Evolutionary conservation across 139 green algal species (phyloP).

Genomic region (Ostreobium quekettii): DNA sequence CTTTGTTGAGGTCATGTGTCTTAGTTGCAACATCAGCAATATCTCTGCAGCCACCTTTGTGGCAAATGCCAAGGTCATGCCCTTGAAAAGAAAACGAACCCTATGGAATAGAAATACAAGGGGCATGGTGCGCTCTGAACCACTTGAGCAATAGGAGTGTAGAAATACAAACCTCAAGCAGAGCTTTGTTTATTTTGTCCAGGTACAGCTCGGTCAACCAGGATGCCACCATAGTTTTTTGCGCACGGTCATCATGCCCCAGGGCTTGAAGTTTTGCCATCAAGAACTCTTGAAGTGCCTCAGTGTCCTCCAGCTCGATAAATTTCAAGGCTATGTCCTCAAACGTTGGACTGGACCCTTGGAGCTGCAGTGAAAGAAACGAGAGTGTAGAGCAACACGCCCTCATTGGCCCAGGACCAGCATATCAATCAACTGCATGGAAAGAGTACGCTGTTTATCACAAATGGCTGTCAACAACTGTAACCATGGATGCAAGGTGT

Average conservation of each 20-base stretch:
- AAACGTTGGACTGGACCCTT: conserved; percentile 37
- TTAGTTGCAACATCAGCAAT: no score
- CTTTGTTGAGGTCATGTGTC: no score
- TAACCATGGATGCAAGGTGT: no score
- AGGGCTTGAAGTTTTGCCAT: conserved; percentile 48
- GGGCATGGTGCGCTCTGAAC: conserved; percentile 1
- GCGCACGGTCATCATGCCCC: conserved; percentile 40
- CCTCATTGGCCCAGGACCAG: no score
- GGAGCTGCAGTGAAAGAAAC: conserved; percentile 38
- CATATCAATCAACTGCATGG: no score
- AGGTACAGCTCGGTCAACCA: conserved; percentile 90
- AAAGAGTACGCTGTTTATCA: no score
- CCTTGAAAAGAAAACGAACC: no score
- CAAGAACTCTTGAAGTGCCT: conserved; percentile 54
- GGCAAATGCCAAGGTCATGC: no score
- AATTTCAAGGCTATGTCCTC: conserved; percentile 67
- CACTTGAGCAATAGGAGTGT: background rate
- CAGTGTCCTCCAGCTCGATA: conserved; percentile 36
- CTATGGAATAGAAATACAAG: no score
- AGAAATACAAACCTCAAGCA: conserved; percentile 63
- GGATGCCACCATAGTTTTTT: conserved; percentile 81
- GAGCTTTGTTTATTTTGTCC: conserved; percentile 67
- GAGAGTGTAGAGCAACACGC: no score
- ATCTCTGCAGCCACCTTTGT: no score
- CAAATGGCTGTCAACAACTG: no score